A percentile compares a stretch with the other conserved stretches of the same genome.
Conservation (phyloP, 1,284 basidiomycete species). For the Ceratobasidium sp. region DNA sequence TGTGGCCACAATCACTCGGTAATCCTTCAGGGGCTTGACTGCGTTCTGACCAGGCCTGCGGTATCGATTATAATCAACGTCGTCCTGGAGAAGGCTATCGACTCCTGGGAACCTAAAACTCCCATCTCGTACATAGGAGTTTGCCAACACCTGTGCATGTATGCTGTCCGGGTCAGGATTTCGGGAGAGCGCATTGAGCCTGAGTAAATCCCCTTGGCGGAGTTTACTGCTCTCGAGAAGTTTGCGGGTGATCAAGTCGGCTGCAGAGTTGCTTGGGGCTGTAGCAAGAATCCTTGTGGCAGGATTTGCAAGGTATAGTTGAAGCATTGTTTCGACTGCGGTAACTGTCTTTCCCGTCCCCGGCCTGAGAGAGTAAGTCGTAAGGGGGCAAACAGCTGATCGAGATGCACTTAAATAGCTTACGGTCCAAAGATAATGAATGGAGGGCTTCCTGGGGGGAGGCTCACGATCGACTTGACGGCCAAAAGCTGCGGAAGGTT, state of each 20-base stretch:
- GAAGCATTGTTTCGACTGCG: constrained; percentile 66
- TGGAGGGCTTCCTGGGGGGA: constrained; percentile 57
- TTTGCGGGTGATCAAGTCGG: constrained; percentile 63
- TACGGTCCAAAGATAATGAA: constrained; percentile 60
- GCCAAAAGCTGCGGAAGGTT: constrained; percentile 64
- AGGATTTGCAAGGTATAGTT: constrained; percentile 57
- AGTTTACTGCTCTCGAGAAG: constrained; percentile 52
- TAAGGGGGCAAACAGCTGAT: not conserved
- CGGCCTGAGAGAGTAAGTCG: constrained; percentile 53
- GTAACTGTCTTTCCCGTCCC: constrained; percentile 74
- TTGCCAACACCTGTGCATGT: constrained; percentile 16
- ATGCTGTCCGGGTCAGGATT: constrained; percentile 5
- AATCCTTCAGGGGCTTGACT: constrained; percentile 53
- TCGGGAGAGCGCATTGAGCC: constrained; percentile 69
- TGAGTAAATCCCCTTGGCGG: constrained; percentile 56
- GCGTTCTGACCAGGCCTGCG: constrained; percentile 6
- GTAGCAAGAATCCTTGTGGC: constrained; percentile 63
- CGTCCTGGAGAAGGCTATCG: not conserved
- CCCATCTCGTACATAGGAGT: constrained; percentile 23
- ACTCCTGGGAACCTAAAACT: constrained; percentile 29
- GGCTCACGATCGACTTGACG: constrained; percentile 58
- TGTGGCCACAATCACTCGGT: constrained; percentile 64
- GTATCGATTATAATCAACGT: constrained; percentile 18
- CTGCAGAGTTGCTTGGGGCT: constrained; percentile 67
- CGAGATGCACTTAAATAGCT: constrained; percentile 3